Evolutionary conservation across 2,329 filamentous ascomycete species (phyloP), one percentile per base, ranked within the genome.

Genomic region (Annulohypoxylon truncatum): DNA sequence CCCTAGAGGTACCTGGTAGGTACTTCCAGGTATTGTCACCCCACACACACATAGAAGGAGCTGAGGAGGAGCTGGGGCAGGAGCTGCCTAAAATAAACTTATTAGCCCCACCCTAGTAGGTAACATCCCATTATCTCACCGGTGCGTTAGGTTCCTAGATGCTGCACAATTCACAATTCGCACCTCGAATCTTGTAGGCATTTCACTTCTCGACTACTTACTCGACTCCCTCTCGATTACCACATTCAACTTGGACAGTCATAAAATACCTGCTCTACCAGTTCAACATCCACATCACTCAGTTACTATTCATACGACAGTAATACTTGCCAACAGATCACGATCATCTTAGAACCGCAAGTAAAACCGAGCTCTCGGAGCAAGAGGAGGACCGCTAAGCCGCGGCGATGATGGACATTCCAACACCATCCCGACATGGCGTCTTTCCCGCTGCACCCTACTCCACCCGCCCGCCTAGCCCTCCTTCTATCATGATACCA

Each of bases 401-500:
- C 4, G 54, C 40, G 28, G 15, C 10, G 20, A 24, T 24, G 13
- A 51, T 56, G 50, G 52, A 61, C 1, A 3, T 8, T 28, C 24
- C 12, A 20, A 28, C 12, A 18, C 29, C 46, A 12, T 15, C 26
- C 61, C 44, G 56, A 22, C 63, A 59, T 51, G 51, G 58, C 24
- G 68, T 63, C 5, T 46, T 35, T 26, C 72, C 75, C 4, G 54
- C 71, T 6, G 72, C 68, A 4, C 73, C 75, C 3, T 78, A 74
- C 52, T 68, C 47, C 20, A 47, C 28, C 20, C 67, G 71, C 35
- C 66, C 76, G 4, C 76, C 76, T 7, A 76, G 72, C 38, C 74
- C 75, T 4, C 76, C 76, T 2, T 18, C 64, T 8, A 65, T 77
- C 18, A 1, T 70, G 31, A 72, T 75, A 31, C 71, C 73, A 2